A percentile compares a stretch with the other conserved stretches of the same genome.
Conservation (phyloP, 805 yeast genomes). For the Pichia thaimueangensis region DNA sequence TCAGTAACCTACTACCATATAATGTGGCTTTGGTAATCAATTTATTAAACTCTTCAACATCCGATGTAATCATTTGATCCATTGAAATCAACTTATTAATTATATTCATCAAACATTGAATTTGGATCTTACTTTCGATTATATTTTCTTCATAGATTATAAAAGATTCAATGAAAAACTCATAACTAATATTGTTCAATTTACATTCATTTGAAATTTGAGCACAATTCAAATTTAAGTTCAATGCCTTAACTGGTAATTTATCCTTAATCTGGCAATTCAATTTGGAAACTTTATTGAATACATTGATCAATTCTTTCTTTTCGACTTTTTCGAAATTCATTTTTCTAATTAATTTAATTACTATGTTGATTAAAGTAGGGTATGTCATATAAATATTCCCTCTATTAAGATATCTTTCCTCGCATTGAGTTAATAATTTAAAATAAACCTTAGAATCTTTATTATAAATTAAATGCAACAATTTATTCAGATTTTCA, state of each 20-base stretch:
- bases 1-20: constrained; percentile 80
- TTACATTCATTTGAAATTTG: constrained; percentile 71
- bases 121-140: constrained; percentile 43
- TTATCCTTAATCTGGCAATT: constrained; percentile 55
- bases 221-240: constrained; percentile 60
- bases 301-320: constrained; percentile 31
- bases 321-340: constrained; percentile 23
- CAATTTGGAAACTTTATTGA: constrained; percentile 66
- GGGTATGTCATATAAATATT: constrained; percentile 56
- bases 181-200: constrained; percentile 71
- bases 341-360: constrained; percentile 52
- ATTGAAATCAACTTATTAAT: constrained; percentile 39
- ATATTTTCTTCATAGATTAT: constrained; percentile 68
- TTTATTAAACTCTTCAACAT: constrained; percentile 65
- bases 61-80: constrained; percentile 33
- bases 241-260: constrained; percentile 32
- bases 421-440: constrained; percentile 39
- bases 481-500: constrained; percentile 60
- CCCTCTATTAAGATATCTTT: constrained; percentile 49
- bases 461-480: constrained; percentile 53
- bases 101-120: constrained; percentile 41
- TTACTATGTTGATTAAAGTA: constrained; percentile 56
- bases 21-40: constrained; percentile 80
- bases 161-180: constrained; percentile 83
- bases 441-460: constrained; percentile 41